Conservation (phyloP, 768 basidiomycete species). For the Naganishia kalamii region DNA sequence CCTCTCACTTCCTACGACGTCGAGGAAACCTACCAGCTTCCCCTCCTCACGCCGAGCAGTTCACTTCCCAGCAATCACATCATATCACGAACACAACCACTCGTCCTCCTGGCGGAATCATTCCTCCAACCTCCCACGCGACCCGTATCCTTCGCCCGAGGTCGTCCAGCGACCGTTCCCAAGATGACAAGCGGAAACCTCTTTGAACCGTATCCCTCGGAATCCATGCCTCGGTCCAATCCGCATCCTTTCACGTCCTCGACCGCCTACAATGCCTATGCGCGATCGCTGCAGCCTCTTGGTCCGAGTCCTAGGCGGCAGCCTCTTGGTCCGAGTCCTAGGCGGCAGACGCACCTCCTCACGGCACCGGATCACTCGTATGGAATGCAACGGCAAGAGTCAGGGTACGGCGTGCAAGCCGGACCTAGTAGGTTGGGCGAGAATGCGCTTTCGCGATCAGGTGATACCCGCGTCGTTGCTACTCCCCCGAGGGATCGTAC, state of each 20-base stretch:
- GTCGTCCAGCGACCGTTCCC: not conserved
- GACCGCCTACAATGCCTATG: not conserved
- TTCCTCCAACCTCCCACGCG: not conserved
- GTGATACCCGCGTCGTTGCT: not conserved
- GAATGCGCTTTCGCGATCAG: not conserved
- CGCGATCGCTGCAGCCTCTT: not conserved
- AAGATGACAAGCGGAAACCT: not conserved
- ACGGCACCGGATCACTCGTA: too few relatives aligned
- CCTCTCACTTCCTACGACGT: too few relatives aligned
- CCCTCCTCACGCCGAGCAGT: not conserved
- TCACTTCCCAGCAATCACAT: not conserved
- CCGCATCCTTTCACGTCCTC: not conserved
- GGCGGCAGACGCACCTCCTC: too few relatives aligned
- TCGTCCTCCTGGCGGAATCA: not conserved
- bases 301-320: too few relatives aligned
- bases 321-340: too few relatives aligned
- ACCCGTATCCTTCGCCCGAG: conserved; percentile 1
- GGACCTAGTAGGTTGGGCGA: not conserved
- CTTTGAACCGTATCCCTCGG: not conserved
- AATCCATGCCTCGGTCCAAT: not conserved
- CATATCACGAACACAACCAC: not conserved
- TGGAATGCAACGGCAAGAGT: not conserved
- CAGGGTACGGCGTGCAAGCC: not conserved
- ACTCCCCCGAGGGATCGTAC: not conserved
- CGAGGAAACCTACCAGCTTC: not conserved